Percentiles rank a stretch among this genome's conserved stretches.
phyloP scores from a whole-genome alignment of 345 rosid genomes.

The Erysimum cheiranthoides region DNA sequence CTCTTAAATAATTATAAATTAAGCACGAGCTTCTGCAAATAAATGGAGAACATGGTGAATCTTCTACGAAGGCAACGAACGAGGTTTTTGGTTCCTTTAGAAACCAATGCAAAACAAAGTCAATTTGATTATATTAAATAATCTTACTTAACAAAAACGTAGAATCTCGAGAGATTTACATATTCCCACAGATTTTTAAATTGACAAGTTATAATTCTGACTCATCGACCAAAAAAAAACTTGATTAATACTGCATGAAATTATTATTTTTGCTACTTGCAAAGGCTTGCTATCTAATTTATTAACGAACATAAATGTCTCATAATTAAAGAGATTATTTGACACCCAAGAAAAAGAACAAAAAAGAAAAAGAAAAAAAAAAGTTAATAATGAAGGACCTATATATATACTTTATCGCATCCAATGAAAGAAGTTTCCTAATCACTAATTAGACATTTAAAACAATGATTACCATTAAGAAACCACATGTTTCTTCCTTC shows the following conservation, averaged over 20 bases:
- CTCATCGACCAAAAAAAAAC: not conserved
- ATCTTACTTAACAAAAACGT: conserved; percentile 18
- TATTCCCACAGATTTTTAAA: not conserved
- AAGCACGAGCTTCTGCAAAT: conserved; percentile 35
- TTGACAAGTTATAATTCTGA: conserved; percentile 28
- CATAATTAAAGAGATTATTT: conserved; percentile 14
- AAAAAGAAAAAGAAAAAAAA: not conserved
- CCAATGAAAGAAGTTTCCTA: conserved; percentile 25
- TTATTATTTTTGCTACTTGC: not conserved
- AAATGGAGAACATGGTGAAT: conserved; percentile 42
- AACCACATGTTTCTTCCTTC: conserved; percentile 28
- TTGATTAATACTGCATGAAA: not conserved
- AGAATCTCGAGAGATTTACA: conserved; percentile 28
- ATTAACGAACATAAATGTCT: not conserved
- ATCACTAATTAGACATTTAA: conserved; percentile 9
- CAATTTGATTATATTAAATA: conserved; percentile 11
- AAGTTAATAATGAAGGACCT: not conserved
- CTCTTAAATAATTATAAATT: not conserved
- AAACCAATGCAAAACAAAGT: conserved; percentile 32
- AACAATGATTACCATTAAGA: conserved; percentile 17
- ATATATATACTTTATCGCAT: conserved; percentile 20
- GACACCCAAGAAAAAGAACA: not conserved
- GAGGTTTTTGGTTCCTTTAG: conserved; percentile 27
- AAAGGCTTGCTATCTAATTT: not conserved
- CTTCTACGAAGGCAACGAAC: conserved; percentile 43